Percentiles rank a stretch among this genome's conserved stretches.
phyloP scores from a whole-genome alignment of 306 rosid genomes.

The Acacia melanoxylon region DNA sequence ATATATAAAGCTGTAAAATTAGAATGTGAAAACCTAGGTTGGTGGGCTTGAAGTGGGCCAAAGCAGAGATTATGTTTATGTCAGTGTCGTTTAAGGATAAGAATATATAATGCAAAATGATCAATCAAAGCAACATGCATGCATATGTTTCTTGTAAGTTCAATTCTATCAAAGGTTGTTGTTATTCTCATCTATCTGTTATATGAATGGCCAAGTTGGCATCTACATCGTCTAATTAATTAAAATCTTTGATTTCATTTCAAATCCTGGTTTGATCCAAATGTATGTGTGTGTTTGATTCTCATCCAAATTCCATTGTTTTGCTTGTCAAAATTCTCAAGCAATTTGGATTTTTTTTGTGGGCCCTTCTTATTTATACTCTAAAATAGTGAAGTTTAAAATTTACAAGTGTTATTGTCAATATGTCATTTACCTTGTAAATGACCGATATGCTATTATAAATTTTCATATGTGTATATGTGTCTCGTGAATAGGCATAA shows the following conservation, averaged over 20 bases:
- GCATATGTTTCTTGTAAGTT: too few relatives aligned
- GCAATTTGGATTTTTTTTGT: conserved; percentile 32
- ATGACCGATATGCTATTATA: too few relatives aligned
- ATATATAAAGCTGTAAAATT: neutral
- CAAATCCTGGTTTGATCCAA: conserved; percentile 3
- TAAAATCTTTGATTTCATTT: conserved; percentile 13
- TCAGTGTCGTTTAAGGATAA: conserved; percentile 50
- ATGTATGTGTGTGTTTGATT: neutral
- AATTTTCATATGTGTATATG: too few relatives aligned
- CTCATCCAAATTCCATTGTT: conserved; percentile 24
- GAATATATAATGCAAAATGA: conserved; percentile 24
- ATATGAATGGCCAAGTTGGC: too few relatives aligned
- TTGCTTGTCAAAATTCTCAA: conserved; percentile 5
- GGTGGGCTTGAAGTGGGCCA: neutral
- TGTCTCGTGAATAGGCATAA: too few relatives aligned
- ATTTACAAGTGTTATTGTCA: too few relatives aligned
- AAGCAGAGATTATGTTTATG: neutral
- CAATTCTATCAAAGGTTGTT: too few relatives aligned
- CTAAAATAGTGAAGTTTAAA: too few relatives aligned
- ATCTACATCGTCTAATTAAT: too few relatives aligned
- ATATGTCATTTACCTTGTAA: too few relatives aligned
- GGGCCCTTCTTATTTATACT: conserved; percentile 47
- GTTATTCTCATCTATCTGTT: too few relatives aligned
- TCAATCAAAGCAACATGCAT: too few relatives aligned
- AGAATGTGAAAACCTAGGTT: neutral